Conservation (phyloP, 345 rosid genomes). For the Lepidium sativum region DNA sequence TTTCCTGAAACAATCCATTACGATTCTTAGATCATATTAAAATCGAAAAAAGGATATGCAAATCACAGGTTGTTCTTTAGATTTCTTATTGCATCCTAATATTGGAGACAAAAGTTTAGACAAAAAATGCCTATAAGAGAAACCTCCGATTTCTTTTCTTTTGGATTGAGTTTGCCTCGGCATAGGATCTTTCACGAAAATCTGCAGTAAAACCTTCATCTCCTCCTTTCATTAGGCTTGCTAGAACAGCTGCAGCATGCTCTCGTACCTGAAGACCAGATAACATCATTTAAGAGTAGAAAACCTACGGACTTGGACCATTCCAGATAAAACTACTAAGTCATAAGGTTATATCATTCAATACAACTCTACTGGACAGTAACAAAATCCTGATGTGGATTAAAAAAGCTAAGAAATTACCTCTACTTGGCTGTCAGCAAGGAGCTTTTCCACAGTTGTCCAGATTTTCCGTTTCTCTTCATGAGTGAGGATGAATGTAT, state of each 20-base stretch:
- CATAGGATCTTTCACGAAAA: conserved; percentile 76
- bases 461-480: conserved; percentile 70
- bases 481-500: conserved; percentile 70
- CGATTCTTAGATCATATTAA: background rate
- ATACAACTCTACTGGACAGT: background rate
- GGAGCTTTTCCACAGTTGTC: conserved; percentile 72
- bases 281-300: background rate
- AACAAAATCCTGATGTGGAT: background rate
- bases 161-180: conserved; percentile 57
- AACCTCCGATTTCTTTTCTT: conserved; percentile 61
- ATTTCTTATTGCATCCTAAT: background rate
- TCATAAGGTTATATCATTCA: background rate
- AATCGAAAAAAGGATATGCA: background rate
- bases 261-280: conserved; percentile 66
- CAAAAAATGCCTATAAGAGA: background rate
- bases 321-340: background rate
- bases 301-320: background rate
- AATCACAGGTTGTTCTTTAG: background rate
- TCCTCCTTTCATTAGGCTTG: conserved; percentile 93
- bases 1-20: conserved; percentile 40
- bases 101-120: background rate
- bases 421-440: conserved; percentile 95
- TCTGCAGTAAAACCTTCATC: conserved; percentile 73
- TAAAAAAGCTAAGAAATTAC: conserved; percentile 34
- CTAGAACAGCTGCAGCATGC: conserved; percentile 96